A percentile compares a stretch with the other conserved stretches of the same genome.
Conservation (phyloP, 2,329 filamentous ascomycete species). For the Neonectria sp. region DNA sequence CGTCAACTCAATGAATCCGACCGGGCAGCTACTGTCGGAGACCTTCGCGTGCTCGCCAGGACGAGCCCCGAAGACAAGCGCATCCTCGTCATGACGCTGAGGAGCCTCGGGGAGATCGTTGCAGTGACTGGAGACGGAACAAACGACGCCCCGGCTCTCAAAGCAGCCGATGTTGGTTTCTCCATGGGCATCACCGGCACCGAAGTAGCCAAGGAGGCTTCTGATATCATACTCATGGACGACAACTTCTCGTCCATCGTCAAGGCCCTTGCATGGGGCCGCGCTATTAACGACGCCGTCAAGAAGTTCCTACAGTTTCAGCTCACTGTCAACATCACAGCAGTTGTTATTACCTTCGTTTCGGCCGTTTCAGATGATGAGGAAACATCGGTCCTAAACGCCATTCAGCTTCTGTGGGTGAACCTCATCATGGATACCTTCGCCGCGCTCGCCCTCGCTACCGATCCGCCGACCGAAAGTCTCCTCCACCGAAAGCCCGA, state of each 20-base stretch:
- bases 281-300: constrained; percentile 77
- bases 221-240: constrained; percentile 76
- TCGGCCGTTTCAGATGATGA: constrained; percentile 68
- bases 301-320: constrained; percentile 79
- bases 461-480: constrained; percentile 44
- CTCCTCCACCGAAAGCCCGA: constrained; percentile 67
- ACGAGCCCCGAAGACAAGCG: constrained; percentile 81
- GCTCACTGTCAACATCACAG: constrained; percentile 80
- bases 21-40: constrained; percentile 67
- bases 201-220: constrained; percentile 55
- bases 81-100: constrained; percentile 74
- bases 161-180: constrained; percentile 77
- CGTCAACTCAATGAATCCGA: constrained; percentile 67
- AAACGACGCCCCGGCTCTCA: constrained; percentile 76
- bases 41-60: constrained; percentile 77
- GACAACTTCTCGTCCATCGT: constrained; percentile 78
- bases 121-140: constrained; percentile 78
- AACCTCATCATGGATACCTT: constrained; percentile 81
- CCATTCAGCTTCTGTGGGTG: constrained; percentile 78
- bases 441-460: constrained; percentile 74
- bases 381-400: constrained; percentile 74
- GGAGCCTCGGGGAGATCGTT: constrained; percentile 76
- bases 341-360: constrained; percentile 75
- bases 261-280: constrained; percentile 77
- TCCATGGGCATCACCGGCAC: constrained; percentile 78